Evolutionary conservation across 768 basidiomycete species (phyloP).

Genomic region (Amanita pallidorosea): DNA sequence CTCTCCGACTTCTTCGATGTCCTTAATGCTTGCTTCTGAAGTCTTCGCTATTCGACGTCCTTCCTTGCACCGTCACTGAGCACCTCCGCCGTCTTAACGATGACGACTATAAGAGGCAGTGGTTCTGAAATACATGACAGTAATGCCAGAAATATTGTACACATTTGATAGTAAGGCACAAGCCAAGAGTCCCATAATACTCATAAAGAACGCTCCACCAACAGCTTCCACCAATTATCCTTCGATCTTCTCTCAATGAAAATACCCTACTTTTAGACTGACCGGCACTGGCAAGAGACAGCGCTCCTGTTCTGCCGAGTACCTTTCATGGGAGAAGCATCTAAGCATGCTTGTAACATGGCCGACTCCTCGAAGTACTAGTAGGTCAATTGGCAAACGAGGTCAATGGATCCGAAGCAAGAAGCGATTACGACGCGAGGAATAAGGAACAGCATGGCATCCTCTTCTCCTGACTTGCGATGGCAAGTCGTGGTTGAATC

Average conservation of each 20-base stretch:
- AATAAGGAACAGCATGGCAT: slow-evolving; percentile 48
- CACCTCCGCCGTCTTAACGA: too few relatives aligned
- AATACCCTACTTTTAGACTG: background rate
- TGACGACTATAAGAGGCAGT: too few relatives aligned
- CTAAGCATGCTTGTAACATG: slow-evolving; percentile 50
- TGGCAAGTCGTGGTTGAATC: slow-evolving; percentile 88
- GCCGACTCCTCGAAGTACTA: slow-evolving; percentile 83
- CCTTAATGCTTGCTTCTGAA: too few relatives aligned
- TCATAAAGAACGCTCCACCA: background rate
- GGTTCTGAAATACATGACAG: background rate
- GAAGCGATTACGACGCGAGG: background rate
- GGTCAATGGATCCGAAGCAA: slow-evolving; percentile 72
- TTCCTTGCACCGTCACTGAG: too few relatives aligned
- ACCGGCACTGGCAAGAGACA: slow-evolving; percentile 6
- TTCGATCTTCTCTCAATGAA: background rate
- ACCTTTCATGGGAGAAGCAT: slow-evolving; percentile 14
- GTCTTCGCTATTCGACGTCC: too few relatives aligned
- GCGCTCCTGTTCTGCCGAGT: slow-evolving; percentile 10
- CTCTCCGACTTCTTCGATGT: too few relatives aligned
- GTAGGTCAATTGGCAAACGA: slow-evolving; percentile 96
- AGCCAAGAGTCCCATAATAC: background rate
- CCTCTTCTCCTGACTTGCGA: slow-evolving; percentile 84
- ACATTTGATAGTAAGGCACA: background rate
- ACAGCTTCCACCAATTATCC: background rate
- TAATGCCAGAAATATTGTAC: background rate